Percentiles rank a stretch among this genome's conserved stretches.
Evolutionary conservation across 208 protist species (phyloP).

Genomic region (Jaenimonas drosophilae): DNA sequence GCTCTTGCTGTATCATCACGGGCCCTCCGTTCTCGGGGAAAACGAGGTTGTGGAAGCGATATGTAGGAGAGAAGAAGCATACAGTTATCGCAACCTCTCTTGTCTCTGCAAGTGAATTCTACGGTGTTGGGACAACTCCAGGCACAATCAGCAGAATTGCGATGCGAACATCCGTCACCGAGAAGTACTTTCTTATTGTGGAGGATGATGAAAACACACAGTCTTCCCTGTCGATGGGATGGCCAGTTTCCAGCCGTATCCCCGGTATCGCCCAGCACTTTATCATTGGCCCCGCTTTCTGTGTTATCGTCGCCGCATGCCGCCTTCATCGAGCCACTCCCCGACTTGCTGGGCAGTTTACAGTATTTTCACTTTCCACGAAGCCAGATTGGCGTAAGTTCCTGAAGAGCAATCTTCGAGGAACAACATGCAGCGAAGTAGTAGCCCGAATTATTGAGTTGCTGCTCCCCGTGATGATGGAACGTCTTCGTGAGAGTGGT

Average conservation of each 20-base stretch:
- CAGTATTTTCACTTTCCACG: conserved; percentile 26
- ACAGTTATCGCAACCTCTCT: conserved; percentile 42
- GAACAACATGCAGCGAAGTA: conserved; percentile 11
- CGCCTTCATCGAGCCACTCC: conserved; percentile 17
- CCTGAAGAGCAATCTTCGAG: conserved; percentile 21
- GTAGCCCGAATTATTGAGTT: conserved; percentile 21
- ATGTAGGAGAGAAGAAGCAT: conserved; percentile 24
- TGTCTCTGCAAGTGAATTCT: conserved; percentile 57
- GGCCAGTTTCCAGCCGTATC: conserved; percentile 9
- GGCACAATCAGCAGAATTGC: conserved; percentile 33
- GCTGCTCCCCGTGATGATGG: conserved; percentile 16
- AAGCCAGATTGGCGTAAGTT: conserved; percentile 25
- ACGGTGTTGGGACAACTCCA: conserved; percentile 21
- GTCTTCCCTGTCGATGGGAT: conserved; percentile 15
- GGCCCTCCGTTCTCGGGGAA: conserved; percentile 67
- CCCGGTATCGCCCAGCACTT: conserved; percentile 13
- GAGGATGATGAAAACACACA: conserved; percentile 22
- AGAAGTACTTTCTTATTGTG: conserved; percentile 25
- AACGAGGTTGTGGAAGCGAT: conserved; percentile 50
- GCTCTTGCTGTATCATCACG: conserved; percentile 40
- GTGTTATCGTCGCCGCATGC: conserved; percentile 24
- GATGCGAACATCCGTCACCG: conserved; percentile 9
- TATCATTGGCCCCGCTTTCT: conserved; percentile 16
- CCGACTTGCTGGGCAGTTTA: conserved; percentile 24
- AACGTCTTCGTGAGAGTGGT: background rate